Conservation (phyloP, 2,329 filamentous ascomycete species). For the Biscogniauxia marginata region DNA sequence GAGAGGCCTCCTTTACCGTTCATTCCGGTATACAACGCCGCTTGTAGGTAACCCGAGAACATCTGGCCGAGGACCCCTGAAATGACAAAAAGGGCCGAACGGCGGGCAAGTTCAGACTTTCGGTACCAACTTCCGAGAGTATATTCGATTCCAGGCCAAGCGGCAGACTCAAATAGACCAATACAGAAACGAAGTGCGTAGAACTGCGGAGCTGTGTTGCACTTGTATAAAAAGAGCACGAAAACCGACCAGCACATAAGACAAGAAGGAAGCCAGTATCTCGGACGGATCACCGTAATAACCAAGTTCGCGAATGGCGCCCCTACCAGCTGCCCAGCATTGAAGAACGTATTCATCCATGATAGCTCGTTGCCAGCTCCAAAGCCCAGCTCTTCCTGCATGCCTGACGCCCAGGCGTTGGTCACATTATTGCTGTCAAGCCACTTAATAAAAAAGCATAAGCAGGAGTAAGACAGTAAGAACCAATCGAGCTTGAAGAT, state of each 20-base stretch:
- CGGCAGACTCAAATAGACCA: slow-evolving; percentile 54
- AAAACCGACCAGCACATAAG: slow-evolving; percentile 39
- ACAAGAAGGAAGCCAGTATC: slow-evolving; percentile 41
- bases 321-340: slow-evolving; percentile 46
- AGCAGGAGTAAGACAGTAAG: slow-evolving; percentile 39
- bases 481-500: slow-evolving; percentile 31
- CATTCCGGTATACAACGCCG: slow-evolving; percentile 40
- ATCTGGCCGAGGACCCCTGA: slow-evolving; percentile 39
- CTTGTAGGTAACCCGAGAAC: slow-evolving; percentile 45
- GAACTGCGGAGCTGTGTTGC: slow-evolving; percentile 37
- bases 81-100: slow-evolving; percentile 45
- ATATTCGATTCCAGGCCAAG: slow-evolving; percentile 54
- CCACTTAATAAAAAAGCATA: slow-evolving; percentile 48
- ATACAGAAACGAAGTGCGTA: slow-evolving; percentile 53
- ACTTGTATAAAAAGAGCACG: slow-evolving; percentile 41
- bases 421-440: slow-evolving; percentile 46
- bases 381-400: slow-evolving; percentile 46
- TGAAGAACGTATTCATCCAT: slow-evolving; percentile 48
- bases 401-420: slow-evolving; percentile 49
- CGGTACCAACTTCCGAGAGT: slow-evolving; percentile 60
- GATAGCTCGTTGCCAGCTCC: slow-evolving; percentile 40
- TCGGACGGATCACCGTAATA: slow-evolving; percentile 42
- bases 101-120: slow-evolving; percentile 54
- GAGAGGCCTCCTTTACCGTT: slow-evolving; percentile 36
- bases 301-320: slow-evolving; percentile 43